phyloP scores from a whole-genome alignment of 2,329 filamentous ascomycete genomes.

The Microcyclospora tardicrescens region DNA sequence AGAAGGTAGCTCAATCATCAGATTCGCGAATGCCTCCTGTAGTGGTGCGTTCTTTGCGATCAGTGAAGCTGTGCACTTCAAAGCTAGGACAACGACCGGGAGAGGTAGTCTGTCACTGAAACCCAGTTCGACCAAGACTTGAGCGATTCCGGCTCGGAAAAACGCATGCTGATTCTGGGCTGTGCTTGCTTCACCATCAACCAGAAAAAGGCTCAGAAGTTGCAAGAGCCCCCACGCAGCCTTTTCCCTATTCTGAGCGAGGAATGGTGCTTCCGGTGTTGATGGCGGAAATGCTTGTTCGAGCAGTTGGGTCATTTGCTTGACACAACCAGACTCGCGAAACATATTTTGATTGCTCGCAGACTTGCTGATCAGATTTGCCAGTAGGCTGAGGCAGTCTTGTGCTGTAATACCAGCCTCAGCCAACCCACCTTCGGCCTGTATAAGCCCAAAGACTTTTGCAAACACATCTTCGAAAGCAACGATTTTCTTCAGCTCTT shows the following conservation, averaged over 20 bases:
- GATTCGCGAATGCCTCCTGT: constrained; percentile 80
- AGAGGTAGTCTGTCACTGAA: constrained; percentile 62
- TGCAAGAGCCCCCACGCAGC: constrained; percentile 85
- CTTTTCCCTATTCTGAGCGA: constrained; percentile 56
- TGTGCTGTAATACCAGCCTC: constrained; percentile 81
- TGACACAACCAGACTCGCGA: constrained; percentile 74
- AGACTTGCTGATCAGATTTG: constrained; percentile 78
- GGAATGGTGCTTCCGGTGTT: constrained; percentile 11
- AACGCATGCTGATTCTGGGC: constrained; percentile 74
- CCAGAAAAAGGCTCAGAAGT: constrained; percentile 74
- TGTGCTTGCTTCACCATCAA: constrained; percentile 66
- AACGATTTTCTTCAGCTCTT: constrained; percentile 86
- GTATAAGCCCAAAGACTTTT: constrained; percentile 68
- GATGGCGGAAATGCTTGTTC: constrained; percentile 41
- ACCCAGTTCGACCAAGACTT: constrained; percentile 67
- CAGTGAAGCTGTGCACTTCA: constrained; percentile 75
- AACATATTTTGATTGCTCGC: constrained; percentile 88
- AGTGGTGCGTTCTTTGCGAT: constrained; percentile 68
- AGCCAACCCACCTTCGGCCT: constrained; percentile 64
- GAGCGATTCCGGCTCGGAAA: constrained; percentile 68
- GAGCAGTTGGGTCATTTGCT: constrained; percentile 53
- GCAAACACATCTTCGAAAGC: constrained; percentile 93
- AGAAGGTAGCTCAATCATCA: constrained; percentile 49
- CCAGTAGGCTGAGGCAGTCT: constrained; percentile 81
- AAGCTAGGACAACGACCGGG: constrained; percentile 72